These are phyloP conservation scores for Plasmodium coatneyi DNA, from an alignment of 169 alveolate species.

Conservation along the genomic window DNA sequence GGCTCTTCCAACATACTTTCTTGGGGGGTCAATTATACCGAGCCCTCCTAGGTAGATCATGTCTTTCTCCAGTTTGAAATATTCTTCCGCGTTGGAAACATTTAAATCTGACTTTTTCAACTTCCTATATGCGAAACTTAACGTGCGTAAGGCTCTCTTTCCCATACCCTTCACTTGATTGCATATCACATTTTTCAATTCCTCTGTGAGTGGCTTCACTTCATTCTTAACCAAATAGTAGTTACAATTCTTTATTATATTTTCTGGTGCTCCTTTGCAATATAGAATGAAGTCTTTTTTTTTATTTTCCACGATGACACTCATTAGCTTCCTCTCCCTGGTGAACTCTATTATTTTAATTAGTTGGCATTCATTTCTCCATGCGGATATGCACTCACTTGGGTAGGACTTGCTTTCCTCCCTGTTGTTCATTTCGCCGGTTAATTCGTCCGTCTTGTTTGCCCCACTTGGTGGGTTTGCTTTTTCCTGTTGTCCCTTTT, in stretches of 20 bases:
- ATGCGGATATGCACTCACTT: conserved; percentile 42
- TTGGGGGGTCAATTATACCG: conserved; percentile 98
- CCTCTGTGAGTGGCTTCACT: conserved; percentile 85
- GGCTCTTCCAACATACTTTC: conserved; percentile 95
- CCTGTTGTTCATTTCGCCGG: background rate
- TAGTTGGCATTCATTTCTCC: conserved; percentile 38
- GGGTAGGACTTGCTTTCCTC: background rate
- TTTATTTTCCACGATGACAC: conserved; percentile 83
- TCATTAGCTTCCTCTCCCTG: conserved; percentile 97
- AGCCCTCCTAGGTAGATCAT: conserved; percentile 95
- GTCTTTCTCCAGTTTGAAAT: conserved; percentile 90
- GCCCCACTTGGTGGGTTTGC: background rate
- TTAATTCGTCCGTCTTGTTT: background rate
- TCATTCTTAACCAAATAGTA: conserved; percentile 88
- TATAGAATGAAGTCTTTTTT: conserved; percentile 84
- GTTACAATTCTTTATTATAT: conserved; percentile 91
- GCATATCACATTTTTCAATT: conserved; percentile 83
- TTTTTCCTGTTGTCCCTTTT: background rate
- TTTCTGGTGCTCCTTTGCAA: conserved; percentile 99
- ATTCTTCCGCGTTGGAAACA: conserved; percentile 76
- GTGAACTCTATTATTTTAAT: conserved; percentile 93
- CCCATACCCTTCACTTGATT: conserved; percentile 91
- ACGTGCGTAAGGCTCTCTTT: conserved; percentile 89
- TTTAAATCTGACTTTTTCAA: conserved; percentile 77
- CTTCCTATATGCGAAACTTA: conserved; percentile 87